Base-by-base conservation (phyloP, 306 rosid genomes). In the Bauhinia variegata region DNA sequence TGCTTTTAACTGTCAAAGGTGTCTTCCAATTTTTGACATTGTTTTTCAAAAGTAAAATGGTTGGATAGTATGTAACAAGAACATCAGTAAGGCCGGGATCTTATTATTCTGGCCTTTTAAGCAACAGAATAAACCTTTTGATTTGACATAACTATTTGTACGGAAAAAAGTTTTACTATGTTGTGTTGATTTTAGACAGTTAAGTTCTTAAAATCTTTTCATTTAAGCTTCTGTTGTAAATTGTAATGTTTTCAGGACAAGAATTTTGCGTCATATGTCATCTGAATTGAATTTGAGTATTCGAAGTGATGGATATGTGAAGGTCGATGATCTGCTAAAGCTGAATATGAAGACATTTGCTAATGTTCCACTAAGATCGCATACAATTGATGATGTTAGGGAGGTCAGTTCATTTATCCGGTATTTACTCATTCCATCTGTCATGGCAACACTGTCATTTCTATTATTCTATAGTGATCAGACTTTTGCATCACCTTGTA, bases 231-330 rank as follows among this genome's bases (percentile, higher is more conserved):
- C 14, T 61, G 54, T 36, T 56, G 9, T 36, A 36, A 36, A 5
- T 17, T 44, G 34, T 41, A 54, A 68, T 37, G 41, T 72, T 31
- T 77, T 32, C 79, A 93, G 99, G 83, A 90, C 99, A 0, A 75
- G 90, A 8, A 73, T 93, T 79, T 80, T 93, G 79, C 96, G 99
- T 19, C 99, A 90, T 53, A 90, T 88, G 96, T 95, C 90, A 31
- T 73, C 90, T 49, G 95, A 90, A 47, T 76, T 93, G 81, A 86
- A 83, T 72, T 82, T 93, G 87, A 78, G 80, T 56, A 63, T 90
- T 83, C 80, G 89, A 68, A 80, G 69, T 19, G 91, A 93, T 80
- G 99, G 99, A 65, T 93, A 44, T 67, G 89, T 88, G 76, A 90
- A 78, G 38, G 90, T 93, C 71, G 61, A 86, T 42, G 97, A 90